Evolutionary conservation across 2,329 filamentous ascomycete species (phyloP).

Genomic region (Alternaria panax): DNA sequence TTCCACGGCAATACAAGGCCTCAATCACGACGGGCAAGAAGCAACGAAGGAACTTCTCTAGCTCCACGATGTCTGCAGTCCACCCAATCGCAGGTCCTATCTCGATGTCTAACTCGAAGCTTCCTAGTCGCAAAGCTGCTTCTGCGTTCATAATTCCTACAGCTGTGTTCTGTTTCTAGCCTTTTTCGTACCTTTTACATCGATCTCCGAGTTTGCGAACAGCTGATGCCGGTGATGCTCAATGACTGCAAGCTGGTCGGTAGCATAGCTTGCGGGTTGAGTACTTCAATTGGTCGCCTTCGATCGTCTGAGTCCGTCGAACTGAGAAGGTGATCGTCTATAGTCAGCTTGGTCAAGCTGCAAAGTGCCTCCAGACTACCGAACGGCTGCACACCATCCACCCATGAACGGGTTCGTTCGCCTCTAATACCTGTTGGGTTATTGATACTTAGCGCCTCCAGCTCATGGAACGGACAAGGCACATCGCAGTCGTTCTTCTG

Average conservation of each 20-base stretch:
- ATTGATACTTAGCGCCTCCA: not conserved
- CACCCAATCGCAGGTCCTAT: not conserved
- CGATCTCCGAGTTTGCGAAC: not conserved
- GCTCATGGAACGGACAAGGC: not conserved
- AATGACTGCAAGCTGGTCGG: not conserved
- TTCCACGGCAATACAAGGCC: not conserved
- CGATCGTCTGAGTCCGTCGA: not conserved
- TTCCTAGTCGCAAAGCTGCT: not conserved
- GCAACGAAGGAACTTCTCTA: not conserved
- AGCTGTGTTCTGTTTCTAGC: not conserved
- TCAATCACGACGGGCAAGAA: not conserved
- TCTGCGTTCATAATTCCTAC: not conserved
- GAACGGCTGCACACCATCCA: not conserved
- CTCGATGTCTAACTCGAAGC: not conserved
- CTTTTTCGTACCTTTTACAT: not conserved
- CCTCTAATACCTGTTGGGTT: not conserved
- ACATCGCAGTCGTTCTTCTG: not conserved
- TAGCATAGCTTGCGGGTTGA: not conserved
- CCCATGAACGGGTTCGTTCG: rapidly evolving
- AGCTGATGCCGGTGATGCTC: not conserved
- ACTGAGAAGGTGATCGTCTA: not conserved
- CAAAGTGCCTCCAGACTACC: rapidly evolving
- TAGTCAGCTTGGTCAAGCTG: not conserved
- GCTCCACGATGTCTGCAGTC: not conserved
- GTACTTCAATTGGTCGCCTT: rapidly evolving